These are phyloP conservation scores for Prosopis cineraria DNA, from an alignment of 306 rosid genomes.

Conservation along the genomic window DNA sequence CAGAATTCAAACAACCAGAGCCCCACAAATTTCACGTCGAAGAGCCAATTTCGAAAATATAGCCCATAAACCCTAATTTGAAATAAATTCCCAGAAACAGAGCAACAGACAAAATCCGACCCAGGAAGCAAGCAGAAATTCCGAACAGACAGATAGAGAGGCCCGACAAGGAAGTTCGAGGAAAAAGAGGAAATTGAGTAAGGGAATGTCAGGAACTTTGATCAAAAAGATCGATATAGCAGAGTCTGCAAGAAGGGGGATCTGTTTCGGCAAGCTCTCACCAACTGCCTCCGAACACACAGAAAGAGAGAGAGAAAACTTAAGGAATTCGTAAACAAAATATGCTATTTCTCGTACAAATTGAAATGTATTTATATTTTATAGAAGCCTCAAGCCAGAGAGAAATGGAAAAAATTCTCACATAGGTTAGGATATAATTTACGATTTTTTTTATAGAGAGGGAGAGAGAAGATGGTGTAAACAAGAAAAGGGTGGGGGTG, in stretches of 20 bases:
- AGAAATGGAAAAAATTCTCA: background rate
- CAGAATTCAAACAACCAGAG: constrained; percentile 30
- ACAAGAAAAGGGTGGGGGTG: constrained; percentile 45
- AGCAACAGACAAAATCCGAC: constrained; percentile 52
- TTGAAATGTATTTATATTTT: constrained; percentile 41
- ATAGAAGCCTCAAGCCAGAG: constrained; percentile 11
- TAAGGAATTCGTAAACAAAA: constrained; percentile 28
- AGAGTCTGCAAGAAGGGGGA: constrained; percentile 62
- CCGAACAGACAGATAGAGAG: background rate
- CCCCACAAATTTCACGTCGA: constrained; percentile 36
- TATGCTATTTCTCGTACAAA: constrained; percentile 14
- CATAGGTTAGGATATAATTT: constrained; percentile 26
- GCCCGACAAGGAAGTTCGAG: constrained; percentile 17
- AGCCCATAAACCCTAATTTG: constrained; percentile 72
- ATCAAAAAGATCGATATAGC: constrained; percentile 48
- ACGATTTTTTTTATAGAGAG: background rate
- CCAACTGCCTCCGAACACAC: constrained; percentile 49
- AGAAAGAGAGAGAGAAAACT: constrained; percentile 30
- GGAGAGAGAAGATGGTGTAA: constrained; percentile 49
- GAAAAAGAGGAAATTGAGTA: constrained; percentile 32
- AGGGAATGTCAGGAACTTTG: constrained; percentile 40
- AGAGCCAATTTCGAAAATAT: constrained; percentile 4
- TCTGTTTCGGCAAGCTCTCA: constrained; percentile 51
- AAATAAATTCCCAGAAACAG: constrained; percentile 54
- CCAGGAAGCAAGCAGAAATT: constrained; percentile 19